Base-by-base conservation (phyloP, 2,329 filamentous ascomycete species). In the Metarhizium guizhouense region DNA sequence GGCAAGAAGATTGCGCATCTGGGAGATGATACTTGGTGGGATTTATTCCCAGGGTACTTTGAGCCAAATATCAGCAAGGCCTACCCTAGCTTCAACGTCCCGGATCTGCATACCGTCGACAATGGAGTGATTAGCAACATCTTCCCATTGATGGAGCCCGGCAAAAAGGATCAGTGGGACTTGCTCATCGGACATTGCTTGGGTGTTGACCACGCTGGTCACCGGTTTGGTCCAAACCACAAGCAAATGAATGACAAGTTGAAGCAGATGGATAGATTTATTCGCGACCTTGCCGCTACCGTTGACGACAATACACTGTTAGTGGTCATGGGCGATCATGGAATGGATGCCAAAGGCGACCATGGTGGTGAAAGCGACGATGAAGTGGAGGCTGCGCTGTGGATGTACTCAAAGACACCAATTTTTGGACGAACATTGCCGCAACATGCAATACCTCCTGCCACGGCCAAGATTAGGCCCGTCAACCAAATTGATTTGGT, bases 301-400 rank as follows among this genome's bases (percentile, higher is more conserved):
- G 75, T 99, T 18, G 93, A 96, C 63, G 87, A 96, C 54, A 76
- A 90, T 55, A 99, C 94, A 0, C 76, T 99, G 25, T 76, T 99
- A 40, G 84, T 99, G 20, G 88, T 99, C 14, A 95, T 99, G 90
- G 94, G 94, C n/a, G 94, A 99, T 68, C 94, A 99, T 67, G 94
- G 94, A 11, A 99, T 99, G 94, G 94, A 99, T 70, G 77, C 82
- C 58, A 97, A 99, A 74, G 94, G 94, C 18, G 94, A 99, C 62
- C 94, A 99, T 67, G 94, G 94, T n/a, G 94, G 94, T 54, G 94
- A 99, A 74, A 96, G 93, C 36, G 90, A 96, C 62, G 91, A 97
- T 60, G 94, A 99, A 69, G 83, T 99, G 6, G 85, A 99, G 70
- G 91, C 94, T 55, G 91, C 94, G 2, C 72, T 99, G 50, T 99